These are phyloP conservation scores for Stephania yunnanensis DNA, from an alignment of 164 flowering plant species.

Conservation along the genomic window DNA sequence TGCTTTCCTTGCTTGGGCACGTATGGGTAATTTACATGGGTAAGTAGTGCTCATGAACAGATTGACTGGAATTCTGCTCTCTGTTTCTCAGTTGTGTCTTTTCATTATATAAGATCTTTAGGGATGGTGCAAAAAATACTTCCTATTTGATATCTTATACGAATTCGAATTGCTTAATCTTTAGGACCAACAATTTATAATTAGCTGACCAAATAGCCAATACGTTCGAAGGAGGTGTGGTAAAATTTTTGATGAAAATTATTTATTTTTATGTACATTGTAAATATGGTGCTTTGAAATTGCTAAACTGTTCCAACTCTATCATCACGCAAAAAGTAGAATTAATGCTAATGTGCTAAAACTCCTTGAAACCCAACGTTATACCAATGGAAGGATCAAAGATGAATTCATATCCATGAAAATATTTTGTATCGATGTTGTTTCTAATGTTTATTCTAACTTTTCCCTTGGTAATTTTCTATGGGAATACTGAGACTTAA, in stretches of 20 bases:
- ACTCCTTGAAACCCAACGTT: neutral
- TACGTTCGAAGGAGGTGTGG: neutral
- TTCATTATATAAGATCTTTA: neutral
- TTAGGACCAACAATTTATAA: neutral
- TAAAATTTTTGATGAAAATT: neutral
- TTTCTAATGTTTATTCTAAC: neutral
- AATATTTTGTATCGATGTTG: neutral
- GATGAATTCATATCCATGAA: neutral
- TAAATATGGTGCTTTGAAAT: neutral
- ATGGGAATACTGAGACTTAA: no score
- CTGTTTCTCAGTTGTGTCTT: neutral
- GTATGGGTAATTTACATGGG: conserved; percentile 98
- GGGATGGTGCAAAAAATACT: neutral
- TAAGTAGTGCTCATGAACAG: conserved; percentile 26
- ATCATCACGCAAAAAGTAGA: neutral
- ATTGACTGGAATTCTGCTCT: conserved; percentile 4
- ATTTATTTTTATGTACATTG: neutral
- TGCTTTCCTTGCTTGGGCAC: conserved; percentile 99
- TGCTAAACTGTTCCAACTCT: neutral
- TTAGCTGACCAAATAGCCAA: neutral
- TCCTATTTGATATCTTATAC: neutral
- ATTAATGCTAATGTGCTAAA: neutral
- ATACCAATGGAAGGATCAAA: neutral
- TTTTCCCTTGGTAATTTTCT: no score
- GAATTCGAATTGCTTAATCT: neutral